Evolutionary conservation across 768 basidiomycete species (phyloP).

Genomic region (Rhizopogon salebrosus): DNA sequence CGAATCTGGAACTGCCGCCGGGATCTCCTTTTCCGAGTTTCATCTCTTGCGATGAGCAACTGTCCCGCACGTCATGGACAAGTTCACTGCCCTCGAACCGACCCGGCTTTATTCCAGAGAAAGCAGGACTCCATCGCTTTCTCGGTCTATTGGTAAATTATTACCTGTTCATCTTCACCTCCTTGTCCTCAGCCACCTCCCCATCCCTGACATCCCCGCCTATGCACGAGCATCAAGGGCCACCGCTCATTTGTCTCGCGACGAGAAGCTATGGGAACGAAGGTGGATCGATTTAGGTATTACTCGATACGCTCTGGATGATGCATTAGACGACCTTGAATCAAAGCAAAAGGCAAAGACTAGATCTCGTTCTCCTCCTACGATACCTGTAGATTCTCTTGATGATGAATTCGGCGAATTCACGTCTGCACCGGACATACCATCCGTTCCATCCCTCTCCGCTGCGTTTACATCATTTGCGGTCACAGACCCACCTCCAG

Average conservation of each 20-base stretch:
- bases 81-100: slow-evolving; percentile 83
- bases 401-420: slow-evolving; percentile 82
- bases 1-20: slow-evolving; percentile 2
- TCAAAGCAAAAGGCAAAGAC: slow-evolving; percentile 23
- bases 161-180: slow-evolving; percentile 78
- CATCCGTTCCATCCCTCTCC: slow-evolving; percentile 5
- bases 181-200: slow-evolving; percentile 64
- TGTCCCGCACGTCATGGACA: slow-evolving; percentile 52
- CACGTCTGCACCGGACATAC: slow-evolving; percentile 36
- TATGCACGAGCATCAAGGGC: slow-evolving; percentile 68
- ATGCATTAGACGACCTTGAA: slow-evolving; percentile 60
- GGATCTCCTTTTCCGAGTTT: not conserved
- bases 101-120: slow-evolving; percentile 42
- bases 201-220: slow-evolving; percentile 75
- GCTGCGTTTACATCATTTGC: slow-evolving; percentile 14
- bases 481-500: slow-evolving; percentile 11
- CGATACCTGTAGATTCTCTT: slow-evolving; percentile 41
- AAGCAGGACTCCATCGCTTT: slow-evolving; percentile 17
- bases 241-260: slow-evolving; percentile 54
- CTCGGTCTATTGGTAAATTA: slow-evolving; percentile 63
- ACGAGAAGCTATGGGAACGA: slow-evolving; percentile 74
- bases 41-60: slow-evolving; percentile 3
- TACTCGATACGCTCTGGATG: slow-evolving; percentile 37
- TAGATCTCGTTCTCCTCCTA: slow-evolving; percentile 48
- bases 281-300: slow-evolving; percentile 63